These are phyloP conservation scores for Claviceps sp. DNA, from an alignment of 2,329 filamentous ascomycete species.

Conservation along the genomic window DNA sequence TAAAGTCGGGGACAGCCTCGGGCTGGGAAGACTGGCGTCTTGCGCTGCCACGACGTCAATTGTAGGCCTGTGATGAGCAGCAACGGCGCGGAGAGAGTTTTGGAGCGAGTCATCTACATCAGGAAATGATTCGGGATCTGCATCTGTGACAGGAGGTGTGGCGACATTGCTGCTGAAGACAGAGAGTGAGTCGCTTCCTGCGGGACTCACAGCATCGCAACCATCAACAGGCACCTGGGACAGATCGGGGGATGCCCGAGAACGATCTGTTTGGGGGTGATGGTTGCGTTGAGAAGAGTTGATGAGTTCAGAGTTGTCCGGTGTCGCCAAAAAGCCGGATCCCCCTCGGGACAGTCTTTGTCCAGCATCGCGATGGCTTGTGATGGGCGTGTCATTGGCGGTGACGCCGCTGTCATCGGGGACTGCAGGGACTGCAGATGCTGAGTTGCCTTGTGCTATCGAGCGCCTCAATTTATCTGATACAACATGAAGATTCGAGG, in stretches of 20 bases:
- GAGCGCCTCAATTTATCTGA: slow-evolving; percentile 24
- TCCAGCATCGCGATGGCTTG: slow-evolving; percentile 11
- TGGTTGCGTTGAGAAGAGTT: slow-evolving; percentile 23
- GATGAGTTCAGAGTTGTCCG: slow-evolving; percentile 39
- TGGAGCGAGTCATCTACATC: slow-evolving; percentile 37
- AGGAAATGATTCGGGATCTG: slow-evolving; percentile 49
- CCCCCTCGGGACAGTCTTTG: slow-evolving; percentile 14
- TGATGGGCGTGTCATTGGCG: not conserved
- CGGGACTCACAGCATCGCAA: slow-evolving; percentile 37
- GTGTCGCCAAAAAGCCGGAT: slow-evolving; percentile 36
- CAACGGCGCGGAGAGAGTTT: slow-evolving; percentile 30
- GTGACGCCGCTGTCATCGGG: not conserved
- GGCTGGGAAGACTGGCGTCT: slow-evolving; percentile 88
- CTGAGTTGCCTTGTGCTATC: slow-evolving; percentile 14
- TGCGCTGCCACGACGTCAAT: slow-evolving; percentile 63
- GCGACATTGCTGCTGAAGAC: slow-evolving; percentile 52
- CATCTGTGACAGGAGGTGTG: slow-evolving; percentile 63
- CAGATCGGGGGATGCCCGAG: slow-evolving; percentile 32
- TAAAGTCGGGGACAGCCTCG: slow-evolving; percentile 82
- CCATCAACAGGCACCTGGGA: slow-evolving; percentile 20
- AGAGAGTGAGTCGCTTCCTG: slow-evolving; percentile 42
- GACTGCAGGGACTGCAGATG: not conserved
- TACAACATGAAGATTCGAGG: slow-evolving; percentile 16
- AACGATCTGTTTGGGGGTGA: slow-evolving; percentile 26
- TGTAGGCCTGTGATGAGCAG: slow-evolving; percentile 34